Evolutionary conservation across 1,139 yeast genomes (phyloP).

Genomic region (Saccharomyces hybrid): DNA sequence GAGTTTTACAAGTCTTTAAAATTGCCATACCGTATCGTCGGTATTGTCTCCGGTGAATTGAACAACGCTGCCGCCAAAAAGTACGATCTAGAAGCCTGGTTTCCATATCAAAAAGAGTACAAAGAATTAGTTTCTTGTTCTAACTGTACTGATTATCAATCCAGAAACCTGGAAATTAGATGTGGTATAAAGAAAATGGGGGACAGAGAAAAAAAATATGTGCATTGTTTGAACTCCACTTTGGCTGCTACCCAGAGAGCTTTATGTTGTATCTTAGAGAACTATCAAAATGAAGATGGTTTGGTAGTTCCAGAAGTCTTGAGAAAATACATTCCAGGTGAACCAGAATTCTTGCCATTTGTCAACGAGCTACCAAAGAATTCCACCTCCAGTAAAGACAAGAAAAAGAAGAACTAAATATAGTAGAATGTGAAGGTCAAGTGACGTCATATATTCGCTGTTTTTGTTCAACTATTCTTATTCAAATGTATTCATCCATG

Average conservation of each 20-base stretch:
- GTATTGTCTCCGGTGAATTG: conserved; percentile 96
- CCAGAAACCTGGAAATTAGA: conserved; percentile 96
- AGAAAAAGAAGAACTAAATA: conserved; percentile 8
- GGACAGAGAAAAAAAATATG: conserved; percentile 95
- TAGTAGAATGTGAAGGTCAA: neutral
- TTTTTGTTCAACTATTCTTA: neutral
- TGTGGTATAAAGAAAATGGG: conserved; percentile 96
- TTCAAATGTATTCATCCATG: too few relatives aligned
- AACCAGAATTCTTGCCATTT: conserved; percentile 92
- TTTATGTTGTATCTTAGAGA: conserved; percentile 91
- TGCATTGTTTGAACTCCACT: conserved; percentile 96
- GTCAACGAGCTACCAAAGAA: conserved; percentile 90
- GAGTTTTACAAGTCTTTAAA: conserved; percentile 89
- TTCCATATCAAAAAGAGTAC: conserved; percentile 98
- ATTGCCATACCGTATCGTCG: conserved; percentile 93
- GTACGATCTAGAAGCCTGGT: conserved; percentile 99
- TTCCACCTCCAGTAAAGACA: conserved; percentile 75
- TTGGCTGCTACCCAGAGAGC: conserved; percentile 98
- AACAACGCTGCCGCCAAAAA: conserved; percentile 99
- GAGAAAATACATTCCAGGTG: conserved; percentile 95
- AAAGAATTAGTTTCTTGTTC: conserved; percentile 98
- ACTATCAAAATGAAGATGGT: conserved; percentile 96
- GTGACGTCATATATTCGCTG: neutral
- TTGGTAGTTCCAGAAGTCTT: conserved; percentile 88
- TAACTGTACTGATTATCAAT: conserved; percentile 98